Percentiles rank a stretch among this genome's conserved stretches.
Conservation (phyloP, 768 basidiomycete genomes). For the Sistotremastrum suecicum region DNA sequence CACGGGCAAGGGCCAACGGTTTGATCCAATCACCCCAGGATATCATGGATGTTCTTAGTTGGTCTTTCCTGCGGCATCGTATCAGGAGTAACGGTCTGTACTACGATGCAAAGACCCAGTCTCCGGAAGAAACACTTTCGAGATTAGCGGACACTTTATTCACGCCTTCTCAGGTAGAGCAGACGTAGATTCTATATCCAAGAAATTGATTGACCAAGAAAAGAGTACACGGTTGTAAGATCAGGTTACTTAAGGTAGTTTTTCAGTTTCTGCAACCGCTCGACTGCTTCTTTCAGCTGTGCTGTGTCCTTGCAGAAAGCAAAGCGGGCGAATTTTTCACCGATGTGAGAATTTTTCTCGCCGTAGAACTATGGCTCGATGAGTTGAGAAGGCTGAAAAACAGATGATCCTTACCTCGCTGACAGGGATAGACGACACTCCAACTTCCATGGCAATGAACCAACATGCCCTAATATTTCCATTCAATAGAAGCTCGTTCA, state of each 20-base stretch:
- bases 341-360: constrained; percentile 70
- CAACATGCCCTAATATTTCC: constrained; percentile 58
- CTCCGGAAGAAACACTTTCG: constrained; percentile 46
- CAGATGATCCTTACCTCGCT: constrained; percentile 55
- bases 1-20: constrained; percentile 20
- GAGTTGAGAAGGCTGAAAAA: not conserved
- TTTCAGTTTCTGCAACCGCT: constrained; percentile 61
- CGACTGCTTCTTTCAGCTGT: constrained; percentile 68
- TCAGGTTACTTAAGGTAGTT: constrained; percentile 34
- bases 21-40: constrained; percentile 39
- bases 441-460: constrained; percentile 85
- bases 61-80: constrained; percentile 65
- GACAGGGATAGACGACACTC: constrained; percentile 87
- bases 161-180: not conserved
- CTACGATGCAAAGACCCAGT: constrained; percentile 43
- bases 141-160: constrained; percentile 45
- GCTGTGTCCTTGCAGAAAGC: constrained; percentile 94
- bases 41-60: constrained; percentile 62
- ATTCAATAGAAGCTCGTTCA: not conserved
- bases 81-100: constrained; percentile 71
- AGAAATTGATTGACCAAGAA: too few relatives aligned
- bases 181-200: not conserved
- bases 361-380: constrained; percentile 64
- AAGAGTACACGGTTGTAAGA: not conserved
- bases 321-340: constrained; percentile 79